A percentile compares a stretch with the other conserved stretches of the same genome.
phyloP scores from a whole-genome alignment of 2,329 filamentous ascomycete genomes.

The Epichloe typhina region DNA sequence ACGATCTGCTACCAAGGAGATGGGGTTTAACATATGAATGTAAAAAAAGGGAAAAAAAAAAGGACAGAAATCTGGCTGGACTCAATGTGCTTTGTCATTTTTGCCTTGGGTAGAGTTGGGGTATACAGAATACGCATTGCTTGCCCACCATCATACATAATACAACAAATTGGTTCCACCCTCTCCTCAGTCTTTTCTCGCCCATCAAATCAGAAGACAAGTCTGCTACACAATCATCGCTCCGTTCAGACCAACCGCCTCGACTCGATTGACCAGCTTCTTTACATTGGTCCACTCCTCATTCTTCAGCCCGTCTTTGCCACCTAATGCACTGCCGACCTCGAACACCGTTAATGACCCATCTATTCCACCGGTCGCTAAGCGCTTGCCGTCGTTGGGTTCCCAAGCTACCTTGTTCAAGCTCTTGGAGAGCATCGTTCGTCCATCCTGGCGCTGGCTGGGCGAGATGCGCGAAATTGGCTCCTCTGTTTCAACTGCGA shows the following conservation, averaged over 20 bases:
- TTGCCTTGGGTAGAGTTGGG: slow-evolving; percentile 1
- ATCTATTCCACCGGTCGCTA: slow-evolving; percentile 86
- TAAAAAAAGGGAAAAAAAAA: not conserved
- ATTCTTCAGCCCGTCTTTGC: slow-evolving; percentile 66
- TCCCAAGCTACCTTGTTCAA: slow-evolving; percentile 96
- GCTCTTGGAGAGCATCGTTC: slow-evolving; percentile 65
- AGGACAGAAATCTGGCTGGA: not conserved
- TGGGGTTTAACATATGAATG: too few relatives aligned
- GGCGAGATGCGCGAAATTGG: slow-evolving; percentile 72
- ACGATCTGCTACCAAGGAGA: too few relatives aligned
- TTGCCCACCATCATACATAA: not conserved
- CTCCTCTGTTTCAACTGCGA: slow-evolving; percentile 84
- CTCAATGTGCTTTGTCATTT: not conserved
- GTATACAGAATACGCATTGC: slow-evolving; percentile 1
- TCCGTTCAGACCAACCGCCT: slow-evolving; percentile 43
- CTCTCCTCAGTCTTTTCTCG: too few relatives aligned
- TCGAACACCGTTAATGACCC: slow-evolving; percentile 88
- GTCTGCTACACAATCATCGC: slow-evolving; percentile 17
- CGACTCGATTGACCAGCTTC: slow-evolving; percentile 68
- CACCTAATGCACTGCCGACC: slow-evolving; percentile 68
- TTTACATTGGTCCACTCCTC: slow-evolving; percentile 94
- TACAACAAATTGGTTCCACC: too few relatives aligned
- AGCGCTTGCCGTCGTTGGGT: slow-evolving; percentile 67
- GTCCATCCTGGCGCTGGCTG: slow-evolving; percentile 48
- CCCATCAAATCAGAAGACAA: too few relatives aligned